phyloP scores from a whole-genome alignment of 306 rosid species.

The Canavalia gladiata region DNA sequence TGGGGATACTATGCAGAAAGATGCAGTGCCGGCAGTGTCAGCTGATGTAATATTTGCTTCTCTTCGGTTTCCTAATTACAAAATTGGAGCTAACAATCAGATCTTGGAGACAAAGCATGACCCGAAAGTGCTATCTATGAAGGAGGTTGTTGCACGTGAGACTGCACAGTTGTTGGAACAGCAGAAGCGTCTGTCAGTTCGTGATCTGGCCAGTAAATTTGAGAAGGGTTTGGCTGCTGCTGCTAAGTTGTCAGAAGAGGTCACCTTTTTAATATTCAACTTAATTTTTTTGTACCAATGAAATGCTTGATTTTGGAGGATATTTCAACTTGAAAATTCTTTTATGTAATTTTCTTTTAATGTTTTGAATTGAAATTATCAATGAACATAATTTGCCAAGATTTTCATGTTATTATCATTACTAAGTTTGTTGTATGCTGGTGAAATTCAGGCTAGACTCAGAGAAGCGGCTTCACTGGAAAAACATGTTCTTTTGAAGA shows the following conservation, averaged over 20 bases:
- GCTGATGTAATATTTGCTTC: conserved; percentile 85
- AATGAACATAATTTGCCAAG: conserved; percentile 5
- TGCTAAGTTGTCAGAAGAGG: conserved; percentile 96
- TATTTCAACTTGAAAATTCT: conserved; percentile 31
- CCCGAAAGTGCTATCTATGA: conserved; percentile 75
- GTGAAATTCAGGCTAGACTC: conserved; percentile 79
- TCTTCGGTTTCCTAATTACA: conserved; percentile 87
- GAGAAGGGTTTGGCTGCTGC: conserved; percentile 99
- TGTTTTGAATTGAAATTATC: conserved; percentile 1
- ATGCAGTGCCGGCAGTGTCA: conserved; percentile 70
- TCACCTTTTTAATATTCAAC: conserved; percentile 19
- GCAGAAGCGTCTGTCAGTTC: conserved; percentile 92
- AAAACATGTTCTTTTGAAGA: conserved; percentile 89
- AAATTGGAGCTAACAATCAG: conserved; percentile 83
- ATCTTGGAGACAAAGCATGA: conserved; percentile 77
- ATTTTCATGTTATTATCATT: conserved; percentile 22
- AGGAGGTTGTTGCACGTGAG: conserved; percentile 93
- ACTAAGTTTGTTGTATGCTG: conserved; percentile 37
- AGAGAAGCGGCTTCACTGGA: conserved; percentile 93
- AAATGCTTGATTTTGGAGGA: conserved; percentile 6
- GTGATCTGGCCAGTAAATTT: conserved; percentile 87
- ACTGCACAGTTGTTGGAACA: conserved; percentile 90
- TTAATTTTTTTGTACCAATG: neutral
- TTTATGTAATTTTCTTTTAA: neutral
- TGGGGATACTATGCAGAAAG: conserved; percentile 77